A percentile compares a stretch with the other conserved stretches of the same genome.
Evolutionary conservation across 1,284 basidiomycete genomes (phyloP).

Genomic region (Peniophora sp.): DNA sequence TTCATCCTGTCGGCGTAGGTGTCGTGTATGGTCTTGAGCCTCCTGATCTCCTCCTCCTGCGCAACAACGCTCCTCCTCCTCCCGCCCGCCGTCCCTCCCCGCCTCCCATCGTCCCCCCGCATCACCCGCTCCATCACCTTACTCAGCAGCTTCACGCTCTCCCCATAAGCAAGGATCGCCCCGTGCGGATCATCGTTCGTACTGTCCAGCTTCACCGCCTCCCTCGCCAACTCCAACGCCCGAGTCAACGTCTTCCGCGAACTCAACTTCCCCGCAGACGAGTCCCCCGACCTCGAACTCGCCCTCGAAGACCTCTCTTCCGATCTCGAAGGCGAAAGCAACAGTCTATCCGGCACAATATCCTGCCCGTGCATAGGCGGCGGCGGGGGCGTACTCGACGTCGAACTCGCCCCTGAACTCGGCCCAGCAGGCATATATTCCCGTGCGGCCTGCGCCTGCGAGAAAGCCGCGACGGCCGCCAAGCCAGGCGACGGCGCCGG

Average conservation of each 20-base stretch:
- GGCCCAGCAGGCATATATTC: no score
- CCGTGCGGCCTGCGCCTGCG: conserved; percentile 37
- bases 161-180: conserved; percentile 74
- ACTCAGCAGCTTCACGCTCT: conserved; percentile 72
- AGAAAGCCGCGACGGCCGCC: conserved; percentile 52
- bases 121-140: conserved; percentile 84
- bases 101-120: conserved; percentile 70
- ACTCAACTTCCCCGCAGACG: conserved; percentile 21
- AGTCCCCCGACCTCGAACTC: no score
- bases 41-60: conserved; percentile 75
- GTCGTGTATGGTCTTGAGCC: conserved; percentile 82
- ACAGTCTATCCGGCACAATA: conserved; percentile 32
- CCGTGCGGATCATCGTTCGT: conserved; percentile 77
- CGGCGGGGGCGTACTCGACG: conserved; percentile 18
- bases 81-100: conserved; percentile 46
- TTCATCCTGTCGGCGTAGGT: conserved; percentile 86
- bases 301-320: no score
- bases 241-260: conserved; percentile 71
- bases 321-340: conserved; percentile 28
- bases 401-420: conserved; percentile 23
- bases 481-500: conserved; percentile 47
- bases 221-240: conserved; percentile 75
- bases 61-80: conserved; percentile 72
- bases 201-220: conserved; percentile 74
- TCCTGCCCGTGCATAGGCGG: conserved; percentile 22